These are phyloP conservation scores for Aristolochia contorta DNA, from an alignment of 164 flowering plant species.

Conservation along the genomic window DNA sequence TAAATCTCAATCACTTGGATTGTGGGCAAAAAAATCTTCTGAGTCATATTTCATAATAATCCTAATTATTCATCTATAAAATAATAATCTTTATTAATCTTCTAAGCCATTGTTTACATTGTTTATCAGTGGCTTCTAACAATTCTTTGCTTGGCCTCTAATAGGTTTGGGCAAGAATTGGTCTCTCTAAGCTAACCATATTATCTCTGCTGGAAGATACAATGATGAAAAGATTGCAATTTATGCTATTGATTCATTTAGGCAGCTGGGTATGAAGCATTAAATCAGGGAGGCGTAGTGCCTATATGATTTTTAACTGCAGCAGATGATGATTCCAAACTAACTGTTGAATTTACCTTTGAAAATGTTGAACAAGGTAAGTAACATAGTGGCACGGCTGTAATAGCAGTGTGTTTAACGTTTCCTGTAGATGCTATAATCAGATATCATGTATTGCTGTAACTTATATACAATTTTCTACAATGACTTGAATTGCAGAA, in stretches of 20 bases:
- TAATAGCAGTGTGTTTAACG: no score
- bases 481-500: constrained; percentile 38
- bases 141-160: neutral
- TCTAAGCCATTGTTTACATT: no score
- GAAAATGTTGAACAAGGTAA: constrained; percentile 97
- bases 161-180: constrained; percentile 99
- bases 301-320: constrained; percentile 97
- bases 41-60: no score
- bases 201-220: constrained; percentile 94
- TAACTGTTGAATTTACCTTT: constrained; percentile 96
- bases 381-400: no score
- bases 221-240: constrained; percentile 90
- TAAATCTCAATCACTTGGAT: no score
- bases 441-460: no score
- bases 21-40: no score
- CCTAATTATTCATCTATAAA: no score
- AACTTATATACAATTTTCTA: no score
- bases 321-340: constrained; percentile 85
- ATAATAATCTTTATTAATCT: no score
- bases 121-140: no score
- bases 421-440: no score
- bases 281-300: constrained; percentile 98
- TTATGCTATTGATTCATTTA: constrained; percentile 95
- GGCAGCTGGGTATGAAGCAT: constrained; percentile 97
- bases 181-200: constrained; percentile 89